phyloP scores from a whole-genome alignment of 306 rosid species.

The Medicago ruthenica region DNA sequence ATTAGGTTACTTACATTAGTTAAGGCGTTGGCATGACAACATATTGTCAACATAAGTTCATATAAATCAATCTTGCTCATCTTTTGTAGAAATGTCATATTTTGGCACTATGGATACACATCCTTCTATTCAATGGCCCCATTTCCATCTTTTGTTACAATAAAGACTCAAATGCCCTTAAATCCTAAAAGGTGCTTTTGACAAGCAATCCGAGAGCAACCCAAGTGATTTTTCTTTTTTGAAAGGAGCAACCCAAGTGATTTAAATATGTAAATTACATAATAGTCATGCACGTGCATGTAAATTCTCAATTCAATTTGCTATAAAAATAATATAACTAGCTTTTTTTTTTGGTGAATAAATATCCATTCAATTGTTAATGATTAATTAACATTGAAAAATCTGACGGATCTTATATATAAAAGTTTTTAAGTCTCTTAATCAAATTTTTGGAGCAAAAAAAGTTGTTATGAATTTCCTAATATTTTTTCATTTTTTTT shows the following conservation, averaged over 20 bases:
- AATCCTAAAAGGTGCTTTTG: neutral
- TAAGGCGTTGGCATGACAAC: conserved; percentile 60
- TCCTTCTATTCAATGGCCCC: neutral
- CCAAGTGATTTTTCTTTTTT: conserved; percentile 11
- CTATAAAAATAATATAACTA: no score
- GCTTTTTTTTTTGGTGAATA: no score
- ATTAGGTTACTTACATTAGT: neutral
- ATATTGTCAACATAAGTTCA: conserved; percentile 50
- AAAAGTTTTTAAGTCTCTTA: no score
- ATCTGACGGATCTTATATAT: no score
- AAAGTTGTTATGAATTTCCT: no score
- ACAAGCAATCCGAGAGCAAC: conserved; percentile 2
- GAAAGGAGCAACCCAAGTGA: neutral
- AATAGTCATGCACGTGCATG: neutral
- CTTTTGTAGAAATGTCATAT: conserved; percentile 26
- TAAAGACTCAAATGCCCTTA: conserved; percentile 30
- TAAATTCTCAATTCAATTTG: neutral
- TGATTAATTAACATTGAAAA: no score
- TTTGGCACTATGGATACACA: conserved; percentile 40
- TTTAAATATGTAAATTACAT: conserved; percentile 13
- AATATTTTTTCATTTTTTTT: no score
- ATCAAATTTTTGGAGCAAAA: no score
- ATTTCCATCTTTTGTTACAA: conserved; percentile 18
- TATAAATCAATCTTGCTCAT: neutral
- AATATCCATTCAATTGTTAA: no score